A percentile compares a stretch with the other conserved stretches of the same genome.
phyloP scores from a whole-genome alignment of 192 early-diverging fungal genomes.

The Coemansia asiatica region DNA sequence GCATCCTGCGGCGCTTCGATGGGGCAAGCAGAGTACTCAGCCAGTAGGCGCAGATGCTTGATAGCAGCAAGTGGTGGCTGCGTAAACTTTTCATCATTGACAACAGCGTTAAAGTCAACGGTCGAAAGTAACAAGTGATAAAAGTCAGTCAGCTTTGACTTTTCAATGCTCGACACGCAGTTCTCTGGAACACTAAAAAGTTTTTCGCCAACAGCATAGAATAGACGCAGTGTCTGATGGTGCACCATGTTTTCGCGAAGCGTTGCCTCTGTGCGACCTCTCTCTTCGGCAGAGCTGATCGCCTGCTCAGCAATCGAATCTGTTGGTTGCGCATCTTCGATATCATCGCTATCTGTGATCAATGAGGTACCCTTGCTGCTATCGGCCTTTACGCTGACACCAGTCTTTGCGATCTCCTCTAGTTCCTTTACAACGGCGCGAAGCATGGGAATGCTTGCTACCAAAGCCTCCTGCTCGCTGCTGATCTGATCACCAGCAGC shows the following conservation, averaged over 20 bases:
- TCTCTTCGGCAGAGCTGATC: conserved; percentile 5
- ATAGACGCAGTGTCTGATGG: conserved; percentile 33
- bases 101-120: background rate
- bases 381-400: too few relatives aligned
- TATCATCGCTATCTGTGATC: too few relatives aligned
- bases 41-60: background rate
- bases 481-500: background rate
- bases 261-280: background rate
- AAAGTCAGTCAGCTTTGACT: conserved; percentile 9
- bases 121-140: conserved; percentile 20
- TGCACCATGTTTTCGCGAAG: conserved; percentile 11
- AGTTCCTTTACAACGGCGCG: conserved; percentile 29
- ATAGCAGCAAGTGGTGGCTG: background rate
- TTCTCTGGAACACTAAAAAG: background rate
- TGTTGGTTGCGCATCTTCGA: background rate
- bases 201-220: conserved; percentile 20
- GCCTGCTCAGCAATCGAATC: background rate
- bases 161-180: conserved; percentile 2
- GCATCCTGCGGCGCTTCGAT: too few relatives aligned
- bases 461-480: conserved; percentile 5
- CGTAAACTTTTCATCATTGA: background rate
- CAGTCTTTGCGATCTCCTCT: conserved; percentile 12
- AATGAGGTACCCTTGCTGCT: too few relatives aligned
- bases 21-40: background rate
- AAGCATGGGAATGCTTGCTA: conserved; percentile 15